These are phyloP conservation scores for Diaporthe sp. DNA, from an alignment of 2,329 filamentous ascomycete genomes.

Conservation along the genomic window DNA sequence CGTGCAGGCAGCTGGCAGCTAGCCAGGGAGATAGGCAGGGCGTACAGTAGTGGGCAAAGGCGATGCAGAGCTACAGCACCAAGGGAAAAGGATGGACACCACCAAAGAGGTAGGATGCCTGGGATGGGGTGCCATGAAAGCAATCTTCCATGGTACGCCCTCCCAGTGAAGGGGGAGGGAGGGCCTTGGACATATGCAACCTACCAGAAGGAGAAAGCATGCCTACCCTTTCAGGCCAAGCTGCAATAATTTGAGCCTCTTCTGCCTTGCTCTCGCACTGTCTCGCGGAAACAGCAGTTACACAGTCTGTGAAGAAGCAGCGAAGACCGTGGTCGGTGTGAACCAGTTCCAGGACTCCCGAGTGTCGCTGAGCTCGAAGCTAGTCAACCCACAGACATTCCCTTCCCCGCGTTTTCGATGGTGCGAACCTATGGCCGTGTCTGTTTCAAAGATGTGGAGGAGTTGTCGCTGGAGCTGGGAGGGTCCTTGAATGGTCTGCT, in stretches of 20 bases:
- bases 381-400: slow-evolving; percentile 24
- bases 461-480: not conserved
- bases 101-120: not conserved
- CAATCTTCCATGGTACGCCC: not conserved
- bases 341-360: not conserved
- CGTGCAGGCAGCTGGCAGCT: slow-evolving; percentile 18
- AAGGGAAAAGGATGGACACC: not conserved
- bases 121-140: not conserved
- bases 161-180: not conserved
- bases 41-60: slow-evolving; percentile 1
- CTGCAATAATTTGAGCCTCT: slow-evolving; percentile 8
- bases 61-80: slow-evolving; percentile 11
- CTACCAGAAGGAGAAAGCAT: slow-evolving; percentile 31
- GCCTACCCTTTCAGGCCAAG: slow-evolving; percentile 30
- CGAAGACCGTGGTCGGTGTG: slow-evolving; percentile 6
- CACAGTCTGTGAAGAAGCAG: not conserved
- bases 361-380: not conserved
- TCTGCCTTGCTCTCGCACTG: slow-evolving; percentile 24
- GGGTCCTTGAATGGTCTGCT: not conserved
- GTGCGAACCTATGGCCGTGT: slow-evolving; percentile 6
- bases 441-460: slow-evolving; percentile 16
- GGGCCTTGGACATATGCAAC: not conserved
- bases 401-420: slow-evolving; percentile 21
- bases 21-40: not conserved
- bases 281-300: not conserved